phyloP scores from a whole-genome alignment of 192 early-diverging fungal species.

The Rhizophagus clarus region DNA sequence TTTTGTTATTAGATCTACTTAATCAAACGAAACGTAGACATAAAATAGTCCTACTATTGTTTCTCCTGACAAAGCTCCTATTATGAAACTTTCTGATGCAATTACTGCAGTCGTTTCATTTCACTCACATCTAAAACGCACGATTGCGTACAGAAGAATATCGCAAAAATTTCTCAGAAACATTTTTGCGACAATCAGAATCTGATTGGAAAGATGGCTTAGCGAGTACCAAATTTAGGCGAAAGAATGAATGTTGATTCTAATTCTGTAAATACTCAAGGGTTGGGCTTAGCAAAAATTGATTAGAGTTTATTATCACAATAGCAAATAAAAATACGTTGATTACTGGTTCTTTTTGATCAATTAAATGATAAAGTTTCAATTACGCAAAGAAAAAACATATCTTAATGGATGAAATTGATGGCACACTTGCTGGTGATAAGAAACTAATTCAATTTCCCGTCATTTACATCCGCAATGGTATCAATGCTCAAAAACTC shows the following conservation, averaged over 20 bases:
- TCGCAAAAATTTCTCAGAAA: constrained; percentile 74
- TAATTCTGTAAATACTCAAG: constrained; percentile 77
- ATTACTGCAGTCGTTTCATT: background rate
- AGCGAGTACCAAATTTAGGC: constrained; percentile 64
- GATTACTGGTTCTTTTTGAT: constrained; percentile 55
- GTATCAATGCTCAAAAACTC: constrained; percentile 82
- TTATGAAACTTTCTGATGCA: background rate
- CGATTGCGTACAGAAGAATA: constrained; percentile 95
- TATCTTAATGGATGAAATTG: constrained; percentile 99
- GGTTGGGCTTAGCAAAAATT: constrained; percentile 92
- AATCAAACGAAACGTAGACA: background rate
- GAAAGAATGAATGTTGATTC: constrained; percentile 56
- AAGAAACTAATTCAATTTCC: constrained; percentile 89
- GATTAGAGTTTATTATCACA: constrained; percentile 65
- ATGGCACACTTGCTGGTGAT: constrained; percentile 98
- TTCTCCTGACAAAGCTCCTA: background rate
- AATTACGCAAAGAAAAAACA: constrained; percentile 49
- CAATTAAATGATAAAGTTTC: background rate
- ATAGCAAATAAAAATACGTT: constrained; percentile 55
- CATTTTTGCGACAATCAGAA: constrained; percentile 89
- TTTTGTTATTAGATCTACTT: background rate
- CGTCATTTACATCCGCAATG: constrained; percentile 99
- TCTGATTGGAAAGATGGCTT: constrained; percentile 73
- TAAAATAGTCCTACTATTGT: background rate
- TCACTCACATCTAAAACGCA: background rate